These are phyloP conservation scores for Rhizophagus sp. DNA, from an alignment of 192 early-diverging fungal species.

Conservation along the genomic window DNA sequence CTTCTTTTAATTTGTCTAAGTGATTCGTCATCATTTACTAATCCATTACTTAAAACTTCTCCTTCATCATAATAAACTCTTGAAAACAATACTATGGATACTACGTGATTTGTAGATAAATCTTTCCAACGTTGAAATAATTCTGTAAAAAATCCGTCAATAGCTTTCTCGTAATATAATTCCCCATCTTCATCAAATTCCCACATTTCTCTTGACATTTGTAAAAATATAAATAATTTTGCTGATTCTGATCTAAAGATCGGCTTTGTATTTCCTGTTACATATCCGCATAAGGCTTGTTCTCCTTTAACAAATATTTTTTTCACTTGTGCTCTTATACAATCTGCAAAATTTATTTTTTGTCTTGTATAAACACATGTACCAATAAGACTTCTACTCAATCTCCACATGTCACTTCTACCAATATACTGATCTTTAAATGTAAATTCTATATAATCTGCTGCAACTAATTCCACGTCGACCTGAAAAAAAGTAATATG, in stretches of 20 bases:
- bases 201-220: conserved; percentile 98
- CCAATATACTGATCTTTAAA: conserved; percentile 93
- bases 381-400: conserved; percentile 69
- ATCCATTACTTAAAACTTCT: conserved; percentile 46
- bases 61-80: conserved; percentile 76
- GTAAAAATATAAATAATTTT: conserved; percentile 92
- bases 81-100: conserved; percentile 94
- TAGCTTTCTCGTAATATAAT: conserved; percentile 90
- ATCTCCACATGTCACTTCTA: conserved; percentile 91
- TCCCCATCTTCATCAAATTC: conserved; percentile 97
- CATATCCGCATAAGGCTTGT: conserved; percentile 71
- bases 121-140: conserved; percentile 87
- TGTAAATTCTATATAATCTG: conserved; percentile 81
- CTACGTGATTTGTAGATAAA: conserved; percentile 84
- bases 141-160: conserved; percentile 86
- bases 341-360: conserved; percentile 66
- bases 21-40: conserved; percentile 36
- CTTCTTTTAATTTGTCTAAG: conserved; percentile 56
- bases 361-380: conserved; percentile 78
- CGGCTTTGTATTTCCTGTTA: conserved; percentile 75
- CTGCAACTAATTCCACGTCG: conserved; percentile 63
- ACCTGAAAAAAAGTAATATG: conserved; percentile 45
- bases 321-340: conserved; percentile 78
- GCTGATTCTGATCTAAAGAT: conserved; percentile 95
- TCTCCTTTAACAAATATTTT: conserved; percentile 71